Evolutionary conservation across 345 rosid genomes (phyloP).

Genomic region (Aquilaria malaccensis): DNA sequence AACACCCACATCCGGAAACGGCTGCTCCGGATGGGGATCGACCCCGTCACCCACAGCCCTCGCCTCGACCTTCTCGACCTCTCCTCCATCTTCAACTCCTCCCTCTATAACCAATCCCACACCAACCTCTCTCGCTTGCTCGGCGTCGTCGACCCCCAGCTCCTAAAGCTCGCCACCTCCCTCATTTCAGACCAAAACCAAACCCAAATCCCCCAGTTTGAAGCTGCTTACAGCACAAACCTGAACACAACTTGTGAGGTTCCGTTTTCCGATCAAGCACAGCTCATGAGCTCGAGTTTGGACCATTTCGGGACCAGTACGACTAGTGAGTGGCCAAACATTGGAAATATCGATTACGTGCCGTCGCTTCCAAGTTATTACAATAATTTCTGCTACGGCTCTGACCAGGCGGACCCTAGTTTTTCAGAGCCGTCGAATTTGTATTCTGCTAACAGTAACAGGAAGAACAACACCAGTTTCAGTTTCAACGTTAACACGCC

Average conservation of each 20-base stretch:
- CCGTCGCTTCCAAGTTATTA: constrained; percentile 13
- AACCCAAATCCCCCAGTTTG: constrained; percentile 8
- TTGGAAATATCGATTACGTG: constrained; percentile 26
- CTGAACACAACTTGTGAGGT: constrained; percentile 4
- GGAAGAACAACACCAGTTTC: constrained; percentile 20
- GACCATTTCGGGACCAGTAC: constrained; percentile 17
- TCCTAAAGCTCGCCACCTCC: constrained; percentile 36
- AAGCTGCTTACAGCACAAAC: too few species aligned
- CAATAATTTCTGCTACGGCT: neutral
- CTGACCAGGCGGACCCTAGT: constrained; percentile 29
- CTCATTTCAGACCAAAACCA: constrained; percentile 20
- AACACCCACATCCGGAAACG: constrained; percentile 74
- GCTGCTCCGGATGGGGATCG: constrained; percentile 80
- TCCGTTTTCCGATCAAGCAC: constrained; percentile 28
- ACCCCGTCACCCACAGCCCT: constrained; percentile 76
- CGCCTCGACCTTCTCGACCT: constrained; percentile 68
- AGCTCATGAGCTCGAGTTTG: constrained; percentile 11
- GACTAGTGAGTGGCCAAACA: constrained; percentile 19
- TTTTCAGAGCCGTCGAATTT: constrained; percentile 19
- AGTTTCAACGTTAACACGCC: constrained; percentile 52
- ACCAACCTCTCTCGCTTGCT: constrained; percentile 38
- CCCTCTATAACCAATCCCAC: constrained; percentile 41
- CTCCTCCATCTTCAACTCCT: constrained; percentile 46
- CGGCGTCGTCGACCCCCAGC: constrained; percentile 35
- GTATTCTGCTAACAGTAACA: constrained; percentile 18